These are phyloP conservation scores for apple (Malus domestica) DNA, from an alignment of 306 rosid genomes.

Conservation along the genomic window DNA sequence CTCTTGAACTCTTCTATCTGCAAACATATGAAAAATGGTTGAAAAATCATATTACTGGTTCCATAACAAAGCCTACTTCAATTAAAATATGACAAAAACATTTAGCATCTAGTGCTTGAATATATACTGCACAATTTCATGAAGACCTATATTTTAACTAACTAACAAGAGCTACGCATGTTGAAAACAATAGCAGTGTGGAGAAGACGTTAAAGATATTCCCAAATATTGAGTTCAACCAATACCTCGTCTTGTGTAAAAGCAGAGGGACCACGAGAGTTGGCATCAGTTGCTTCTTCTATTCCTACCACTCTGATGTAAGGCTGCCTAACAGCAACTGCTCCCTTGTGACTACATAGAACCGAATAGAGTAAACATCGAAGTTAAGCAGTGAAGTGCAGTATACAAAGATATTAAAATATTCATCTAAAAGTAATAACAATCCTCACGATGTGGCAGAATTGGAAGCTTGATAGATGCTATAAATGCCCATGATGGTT, in stretches of 20 bases:
- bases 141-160: background rate
- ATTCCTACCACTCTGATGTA: slow-evolving; percentile 93
- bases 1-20: slow-evolving; percentile 95
- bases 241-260: slow-evolving; percentile 72
- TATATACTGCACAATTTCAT: background rate
- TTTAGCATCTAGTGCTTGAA: background rate
- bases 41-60: too few relatives aligned
- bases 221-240: slow-evolving; percentile 5
- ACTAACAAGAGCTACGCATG: too few relatives aligned
- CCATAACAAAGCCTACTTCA: background rate
- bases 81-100: background rate
- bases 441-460: slow-evolving; percentile 60
- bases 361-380: slow-evolving; percentile 1
- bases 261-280: slow-evolving; percentile 61
- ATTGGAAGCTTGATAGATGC: slow-evolving; percentile 89
- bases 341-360: slow-evolving; percentile 76
- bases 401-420: background rate
- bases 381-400: background rate
- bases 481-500: slow-evolving; percentile 84
- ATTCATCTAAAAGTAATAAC: background rate
- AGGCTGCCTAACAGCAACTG: slow-evolving; percentile 95
- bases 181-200: background rate
- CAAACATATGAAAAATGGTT: background rate
- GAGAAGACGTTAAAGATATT: background rate
- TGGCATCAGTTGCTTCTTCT: slow-evolving; percentile 70